Base-by-base conservation (phyloP, 331 rosid genomes). In the Malus hybrid region DNA sequence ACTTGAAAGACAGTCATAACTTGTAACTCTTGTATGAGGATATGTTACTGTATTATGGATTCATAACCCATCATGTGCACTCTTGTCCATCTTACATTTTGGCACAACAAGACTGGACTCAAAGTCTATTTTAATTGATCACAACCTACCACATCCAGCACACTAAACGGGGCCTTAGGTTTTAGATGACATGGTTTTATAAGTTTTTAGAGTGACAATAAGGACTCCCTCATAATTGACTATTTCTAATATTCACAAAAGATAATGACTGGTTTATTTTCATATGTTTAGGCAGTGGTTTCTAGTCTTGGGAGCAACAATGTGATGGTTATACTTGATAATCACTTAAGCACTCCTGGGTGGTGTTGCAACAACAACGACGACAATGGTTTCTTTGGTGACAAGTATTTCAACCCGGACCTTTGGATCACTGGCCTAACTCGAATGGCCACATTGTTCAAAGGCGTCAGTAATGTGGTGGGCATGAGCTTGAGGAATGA, bases 401-500 rank as follows among this genome's bases (percentile, higher is more conserved):
- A 94, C 80, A 68, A 63, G 74, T 84, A 81, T 50, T 94, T 94
- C 79, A 75, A 88, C 79, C 96, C 97, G 0, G 86, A 86, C 63
- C 75, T 77, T 5, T 94, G 99, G 99, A 31, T 90, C 19, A 42
- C 56, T 31, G 99, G 99, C 46, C 92, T 94, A 5, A 88, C 90
- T 27, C 78, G 83, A 48, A 92, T 94, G 92, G 99, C 99, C 12
- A 62, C 92, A 3, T 69, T 91, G 77, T 94, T 94, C 74, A 91
- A 79, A 1, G 96, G 92, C 2, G 81, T 85, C 19, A 7, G 77
- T 31, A 84, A 81, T 77, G 97, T 94, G 65, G 88, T 94, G 5
- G 99, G 86, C 5, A 91, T 94, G 96, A 94, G 99, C 89, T 77
- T 94, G 69, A 91, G 99, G 80, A 94, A 94, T 48, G 99, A 94